Conservation (phyloP, 768 basidiomycete genomes). For the Xerocomellus intermedius region DNA sequence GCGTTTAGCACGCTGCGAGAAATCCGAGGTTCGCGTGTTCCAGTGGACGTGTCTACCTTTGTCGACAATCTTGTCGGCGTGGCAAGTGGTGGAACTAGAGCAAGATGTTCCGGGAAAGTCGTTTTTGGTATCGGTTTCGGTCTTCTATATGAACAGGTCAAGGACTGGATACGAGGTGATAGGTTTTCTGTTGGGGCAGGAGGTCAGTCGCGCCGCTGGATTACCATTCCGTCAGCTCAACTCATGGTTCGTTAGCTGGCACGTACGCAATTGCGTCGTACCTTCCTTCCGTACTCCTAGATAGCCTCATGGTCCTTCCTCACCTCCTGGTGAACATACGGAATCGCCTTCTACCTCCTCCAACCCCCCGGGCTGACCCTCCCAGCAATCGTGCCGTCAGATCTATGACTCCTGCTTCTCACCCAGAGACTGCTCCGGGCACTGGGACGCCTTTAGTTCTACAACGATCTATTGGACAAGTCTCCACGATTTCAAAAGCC, state of each 20-base stretch:
- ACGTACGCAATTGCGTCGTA: constrained; percentile 71
- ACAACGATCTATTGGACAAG: constrained; percentile 5
- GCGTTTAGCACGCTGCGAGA: constrained; percentile 56
- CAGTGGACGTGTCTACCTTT: constrained; percentile 56
- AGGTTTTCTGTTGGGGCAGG: constrained; percentile 76
- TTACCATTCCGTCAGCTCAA: constrained; percentile 2
- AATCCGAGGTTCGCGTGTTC: constrained; percentile 46
- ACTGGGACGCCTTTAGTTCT: neutral
- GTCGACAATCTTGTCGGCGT: constrained; percentile 57
- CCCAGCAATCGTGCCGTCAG: constrained; percentile 26
- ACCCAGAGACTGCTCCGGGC: constrained; percentile 7
- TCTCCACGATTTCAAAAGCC: constrained; percentile 14
- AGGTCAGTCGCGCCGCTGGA: constrained; percentile 44
- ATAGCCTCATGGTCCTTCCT: constrained; percentile 64
- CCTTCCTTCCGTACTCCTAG: constrained; percentile 64
- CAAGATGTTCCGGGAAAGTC: constrained; percentile 36
- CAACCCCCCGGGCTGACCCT: constrained; percentile 40
- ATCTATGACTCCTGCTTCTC: constrained; percentile 15
- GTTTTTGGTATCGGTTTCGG: constrained; percentile 48
- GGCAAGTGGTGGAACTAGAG: constrained; percentile 53
- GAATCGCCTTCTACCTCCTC: constrained; percentile 54
- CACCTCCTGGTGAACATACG: constrained; percentile 60
- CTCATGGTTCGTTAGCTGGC: constrained; percentile 44
- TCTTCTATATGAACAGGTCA: constrained; percentile 36
- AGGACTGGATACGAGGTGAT: constrained; percentile 63